A percentile compares a stretch with the other conserved stretches of the same genome.
phyloP scores from a whole-genome alignment of 495 filamentous ascomycete species.

The Opeltia flavorubescens region DNA sequence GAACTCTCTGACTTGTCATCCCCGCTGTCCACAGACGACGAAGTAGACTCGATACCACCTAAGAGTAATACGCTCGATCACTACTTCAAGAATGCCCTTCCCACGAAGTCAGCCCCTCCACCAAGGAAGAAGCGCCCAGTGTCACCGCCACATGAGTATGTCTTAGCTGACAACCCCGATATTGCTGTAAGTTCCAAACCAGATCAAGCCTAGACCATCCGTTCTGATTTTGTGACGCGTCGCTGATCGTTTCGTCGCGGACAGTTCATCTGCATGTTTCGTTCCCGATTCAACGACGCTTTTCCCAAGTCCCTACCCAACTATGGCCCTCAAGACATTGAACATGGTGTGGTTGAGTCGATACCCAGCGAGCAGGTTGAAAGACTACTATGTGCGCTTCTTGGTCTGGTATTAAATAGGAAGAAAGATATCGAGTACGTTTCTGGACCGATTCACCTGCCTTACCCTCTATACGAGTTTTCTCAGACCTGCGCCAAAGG shows the following conservation, averaged over 20 bases:
- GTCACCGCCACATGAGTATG: slow-evolving; percentile 79
- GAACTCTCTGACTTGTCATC: slow-evolving; percentile 46
- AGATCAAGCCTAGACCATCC: slow-evolving; percentile 16
- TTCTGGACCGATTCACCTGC: slow-evolving; percentile 10
- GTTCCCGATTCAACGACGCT: slow-evolving; percentile 76
- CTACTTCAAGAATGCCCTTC: slow-evolving; percentile 23
- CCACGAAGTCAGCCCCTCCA: slow-evolving; percentile 46
- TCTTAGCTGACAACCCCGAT: slow-evolving; percentile 73
- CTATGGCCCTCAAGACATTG: slow-evolving; percentile 89
- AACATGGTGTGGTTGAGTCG: slow-evolving; percentile 64
- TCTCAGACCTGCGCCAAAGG: too few relatives aligned
- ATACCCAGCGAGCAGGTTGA: slow-evolving; percentile 75
- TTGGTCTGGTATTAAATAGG: slow-evolving; percentile 79
- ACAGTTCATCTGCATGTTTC: slow-evolving; percentile 96
- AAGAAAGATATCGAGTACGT: slow-evolving; percentile 96
- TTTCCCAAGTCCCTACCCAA: slow-evolving; percentile 77
- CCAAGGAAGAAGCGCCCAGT: slow-evolving; percentile 57
- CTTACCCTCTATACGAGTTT: neutral
- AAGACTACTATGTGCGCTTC: slow-evolving; percentile 72
- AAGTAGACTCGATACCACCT: slow-evolving; percentile 26
- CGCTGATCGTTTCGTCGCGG: slow-evolving; percentile 15
- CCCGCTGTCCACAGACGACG: slow-evolving; percentile 42
- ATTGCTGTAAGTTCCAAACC: slow-evolving; percentile 60
- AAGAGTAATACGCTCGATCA: slow-evolving; percentile 19
- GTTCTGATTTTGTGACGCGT: slow-evolving; percentile 24